Base-by-base conservation (phyloP, 1,284 basidiomycete species). In the Leccinum fallax region DNA sequence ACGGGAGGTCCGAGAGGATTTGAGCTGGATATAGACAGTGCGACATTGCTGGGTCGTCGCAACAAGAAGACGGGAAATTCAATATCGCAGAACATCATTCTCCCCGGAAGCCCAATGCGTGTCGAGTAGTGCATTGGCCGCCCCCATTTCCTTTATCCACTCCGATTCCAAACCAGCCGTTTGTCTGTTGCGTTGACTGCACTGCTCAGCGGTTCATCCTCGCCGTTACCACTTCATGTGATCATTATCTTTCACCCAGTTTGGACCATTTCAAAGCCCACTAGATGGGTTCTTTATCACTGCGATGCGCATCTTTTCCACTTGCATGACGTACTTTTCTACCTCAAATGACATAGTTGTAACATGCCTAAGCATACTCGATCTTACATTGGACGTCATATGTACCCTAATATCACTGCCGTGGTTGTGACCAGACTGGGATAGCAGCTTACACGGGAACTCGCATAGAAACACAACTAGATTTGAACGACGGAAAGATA, bases 1-100 rank as follows among this genome's bases (percentile, higher is more conserved):
- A 63, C 72, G 49, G 68, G 73, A 38, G 67, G 69, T 26, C 65
- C 68, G 5, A 76, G 64, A 62, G 78, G 73, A 2, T 97, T 97
- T 68, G 92, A 96, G 71, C 82, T 97, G 57, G 90, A 94, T 71
- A 79, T 97, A 58, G 85, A 90, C 67, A 87, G 84, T 60, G 93
- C 95, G 43, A 97, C 95, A 5, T 75, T 97, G 1, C 81, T 97
- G 2, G 93, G 92, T 16, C 78, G 90, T 62, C 78, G 90, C 65
- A 86, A 89, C 66, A 82, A 82, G 65, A 76, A 70, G 52, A 71
- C 59, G 13, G 67, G 62, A 66, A 83, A 81, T 68, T 78, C 81
- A 10, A 64, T 79, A 49, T 74, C 74, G 32, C 78, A 75, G 43
- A 78, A 71, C 59, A 71, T 64, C 9, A 64, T 69, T 7, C 55